These are phyloP conservation scores for Gomphus bonarii DNA, from an alignment of 1,284 basidiomycete genomes.

Conservation along the genomic window DNA sequence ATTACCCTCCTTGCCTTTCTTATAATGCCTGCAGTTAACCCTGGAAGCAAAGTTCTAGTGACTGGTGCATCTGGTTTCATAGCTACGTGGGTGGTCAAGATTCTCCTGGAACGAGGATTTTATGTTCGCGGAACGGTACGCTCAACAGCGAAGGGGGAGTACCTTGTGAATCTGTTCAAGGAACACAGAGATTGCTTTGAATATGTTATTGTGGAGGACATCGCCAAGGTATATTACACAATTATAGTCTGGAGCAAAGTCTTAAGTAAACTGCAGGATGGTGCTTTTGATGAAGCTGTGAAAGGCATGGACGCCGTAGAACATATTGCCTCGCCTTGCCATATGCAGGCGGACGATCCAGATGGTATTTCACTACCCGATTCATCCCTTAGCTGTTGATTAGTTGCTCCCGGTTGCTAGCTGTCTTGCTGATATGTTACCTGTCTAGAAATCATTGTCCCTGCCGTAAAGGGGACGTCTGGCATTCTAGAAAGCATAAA, in stretches of 20 bases:
- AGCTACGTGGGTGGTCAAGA: conserved; percentile 29
- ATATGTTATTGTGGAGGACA: conserved; percentile 36
- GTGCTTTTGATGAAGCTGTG: conserved; percentile 64
- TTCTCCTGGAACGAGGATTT: conserved; percentile 31
- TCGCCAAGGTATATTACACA: conserved; percentile 28
- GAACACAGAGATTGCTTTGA: conserved; percentile 27
- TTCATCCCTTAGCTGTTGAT: not conserved
- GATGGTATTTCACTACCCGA: conserved; percentile 19
- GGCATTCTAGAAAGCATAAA: conserved; percentile 44
- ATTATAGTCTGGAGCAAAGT: not conserved
- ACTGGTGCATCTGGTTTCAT: conserved; percentile 34
- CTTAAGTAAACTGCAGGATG: conserved; percentile 29
- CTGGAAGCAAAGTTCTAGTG: conserved; percentile 22
- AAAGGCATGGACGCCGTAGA: conserved; percentile 53
- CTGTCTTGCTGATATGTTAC: not conserved
- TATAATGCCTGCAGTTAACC: conserved; percentile 27
- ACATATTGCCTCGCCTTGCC: conserved; percentile 45
- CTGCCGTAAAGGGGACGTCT: conserved; percentile 54
- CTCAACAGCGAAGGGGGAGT: conserved; percentile 36
- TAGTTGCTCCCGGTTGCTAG: no score
- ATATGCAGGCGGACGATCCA: conserved; percentile 28
- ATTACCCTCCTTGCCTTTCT: no score
- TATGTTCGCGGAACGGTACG: conserved; percentile 51
- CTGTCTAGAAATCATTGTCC: conserved; percentile 47
- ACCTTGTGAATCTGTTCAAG: conserved; percentile 32